Base-by-base conservation (phyloP, 768 basidiomycete species). In the Trametes maxima region DNA sequence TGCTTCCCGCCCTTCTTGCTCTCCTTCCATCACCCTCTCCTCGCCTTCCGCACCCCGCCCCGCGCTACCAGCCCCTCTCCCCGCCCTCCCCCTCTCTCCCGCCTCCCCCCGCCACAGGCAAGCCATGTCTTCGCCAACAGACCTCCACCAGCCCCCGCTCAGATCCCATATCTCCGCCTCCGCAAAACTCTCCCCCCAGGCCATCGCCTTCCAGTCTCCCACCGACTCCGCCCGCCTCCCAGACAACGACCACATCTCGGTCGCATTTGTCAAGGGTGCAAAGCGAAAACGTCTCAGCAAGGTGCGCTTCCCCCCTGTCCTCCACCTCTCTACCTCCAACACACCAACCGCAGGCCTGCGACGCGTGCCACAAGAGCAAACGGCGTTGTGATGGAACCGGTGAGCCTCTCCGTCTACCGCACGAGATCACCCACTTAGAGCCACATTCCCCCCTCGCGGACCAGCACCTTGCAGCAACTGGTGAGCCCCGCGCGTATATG, bases 311-410 rank as follows among this genome's bases (percentile, higher is more conserved):
- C 52, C 35, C 53, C 17, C 10, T 51, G 11, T 10, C 17, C 35
- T 12, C 4, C 16, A 39, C 59, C 43, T 28, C 24, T 19, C 40
- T 19, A 52, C 50, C 25, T 19, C 49, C 44, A 47, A 65, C 49
- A 11, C 52, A 57, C 45, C 16, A 45, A 51, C 49, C n/a, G 36
- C 59, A 83, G 82, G 82, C 91, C 50, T 92, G 91, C 74, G 88
- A 91, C 73, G 87, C 88, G 54, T 93, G 91, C 72, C 92, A 93
- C 71, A 90, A 89, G 73, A 87, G 85, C 75, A 93, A 93, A 71
- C 84, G 91, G 24, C 84, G 90, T 49, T 92, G 90, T 74, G 90
- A 92, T 74, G 90, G 90, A 35, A 90, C 88, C 62, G 86, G 89
- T 88, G 62, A 60, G 85, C 78, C 51, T 57, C 55, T 35, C 50